These are phyloP conservation scores for Lodderomyces beijingensis DNA, from an alignment of 1,139 yeast species.

Conservation along the genomic window DNA sequence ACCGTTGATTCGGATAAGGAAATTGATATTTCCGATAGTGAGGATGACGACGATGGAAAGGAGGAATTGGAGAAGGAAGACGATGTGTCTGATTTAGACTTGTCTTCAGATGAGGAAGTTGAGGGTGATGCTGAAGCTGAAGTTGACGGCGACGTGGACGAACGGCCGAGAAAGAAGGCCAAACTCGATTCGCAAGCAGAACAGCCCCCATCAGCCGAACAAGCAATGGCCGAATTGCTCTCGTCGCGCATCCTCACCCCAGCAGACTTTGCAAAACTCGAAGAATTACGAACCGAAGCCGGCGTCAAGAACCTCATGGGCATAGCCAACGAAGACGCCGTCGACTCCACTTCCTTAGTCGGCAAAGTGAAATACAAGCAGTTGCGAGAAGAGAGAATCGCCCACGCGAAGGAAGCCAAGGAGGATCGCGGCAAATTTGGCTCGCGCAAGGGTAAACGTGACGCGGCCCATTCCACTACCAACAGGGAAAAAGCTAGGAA, in stretches of 20 bases:
- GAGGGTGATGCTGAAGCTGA: conserved; percentile 37
- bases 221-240: conserved; percentile 61
- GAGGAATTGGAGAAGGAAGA: conserved; percentile 27
- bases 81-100: conserved; percentile 41
- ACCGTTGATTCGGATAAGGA: conserved; percentile 58
- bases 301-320: conserved; percentile 79
- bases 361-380: conserved; percentile 87
- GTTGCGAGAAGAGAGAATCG: conserved; percentile 83
- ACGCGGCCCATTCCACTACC: conserved; percentile 80
- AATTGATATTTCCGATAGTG: conserved; percentile 51
- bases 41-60: conserved; percentile 18
- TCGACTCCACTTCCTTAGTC: conserved; percentile 73
- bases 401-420: conserved; percentile 82
- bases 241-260: conserved; percentile 83
- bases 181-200: conserved; percentile 11
- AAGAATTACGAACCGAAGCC: conserved; percentile 78
- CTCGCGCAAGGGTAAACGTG: conserved; percentile 80
- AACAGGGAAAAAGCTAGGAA: conserved; percentile 93
- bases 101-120: conserved; percentile 23
- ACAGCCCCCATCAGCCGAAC: conserved; percentile 25
- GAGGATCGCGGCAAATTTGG: conserved; percentile 92
- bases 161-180: conserved; percentile 23
- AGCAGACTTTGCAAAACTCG: conserved; percentile 93
- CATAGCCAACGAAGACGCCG: conserved; percentile 69
- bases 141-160: conserved; percentile 30